Percentiles rank a stretch among this genome's conserved stretches.
phyloP scores from a whole-genome alignment of 1,284 basidiomycete genomes.

The Trichosporon sp. region DNA sequence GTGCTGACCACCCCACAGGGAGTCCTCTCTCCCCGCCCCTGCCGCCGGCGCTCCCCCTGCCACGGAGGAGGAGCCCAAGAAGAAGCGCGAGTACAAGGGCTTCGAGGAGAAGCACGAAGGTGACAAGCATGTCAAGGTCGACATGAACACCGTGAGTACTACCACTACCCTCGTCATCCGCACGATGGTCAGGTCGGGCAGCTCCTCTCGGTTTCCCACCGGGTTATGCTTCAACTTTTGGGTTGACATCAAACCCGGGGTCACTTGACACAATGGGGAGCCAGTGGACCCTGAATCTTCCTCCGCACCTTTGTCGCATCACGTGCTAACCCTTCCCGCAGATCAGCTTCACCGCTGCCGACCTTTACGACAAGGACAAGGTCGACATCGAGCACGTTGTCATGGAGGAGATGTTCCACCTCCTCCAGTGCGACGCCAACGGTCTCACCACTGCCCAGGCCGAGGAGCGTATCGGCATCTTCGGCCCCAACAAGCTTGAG shows the following conservation, averaged over 20 bases:
- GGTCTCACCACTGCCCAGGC: slow-evolving; percentile 80
- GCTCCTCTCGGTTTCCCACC: not conserved
- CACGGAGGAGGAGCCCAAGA: slow-evolving; percentile 60
- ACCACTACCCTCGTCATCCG: not conserved
- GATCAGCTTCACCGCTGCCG: slow-evolving; percentile 55
- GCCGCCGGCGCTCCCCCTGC: slow-evolving; percentile 26
- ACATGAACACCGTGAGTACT: slow-evolving; percentile 72
- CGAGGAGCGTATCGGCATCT: slow-evolving; percentile 81
- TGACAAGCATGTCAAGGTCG: slow-evolving; percentile 70
- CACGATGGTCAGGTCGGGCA: not conserved
- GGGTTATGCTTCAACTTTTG: slow-evolving; percentile 6
- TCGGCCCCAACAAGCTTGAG: slow-evolving; percentile 95
- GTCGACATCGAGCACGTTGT: slow-evolving; percentile 97
- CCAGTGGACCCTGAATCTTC: slow-evolving; percentile 8
- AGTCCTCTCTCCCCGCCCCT: slow-evolving; percentile 42
- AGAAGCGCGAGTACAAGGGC: slow-evolving; percentile 89
- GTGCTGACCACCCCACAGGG: slow-evolving; percentile 35
- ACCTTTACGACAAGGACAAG: slow-evolving; percentile 97
- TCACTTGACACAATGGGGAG: slow-evolving; percentile 8
- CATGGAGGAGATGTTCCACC: slow-evolving; percentile 94
- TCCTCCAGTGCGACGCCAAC: slow-evolving; percentile 79
- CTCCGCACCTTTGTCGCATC: not conserved
- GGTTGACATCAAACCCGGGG: not conserved
- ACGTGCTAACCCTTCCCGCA: slow-evolving; percentile 27
- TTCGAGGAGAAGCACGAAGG: slow-evolving; percentile 69